A percentile compares a stretch with the other conserved stretches of the same genome.
Evolutionary conservation across 495 filamentous ascomycete species (phyloP).

Genomic region (Talaromyces stipitatus): DNA sequence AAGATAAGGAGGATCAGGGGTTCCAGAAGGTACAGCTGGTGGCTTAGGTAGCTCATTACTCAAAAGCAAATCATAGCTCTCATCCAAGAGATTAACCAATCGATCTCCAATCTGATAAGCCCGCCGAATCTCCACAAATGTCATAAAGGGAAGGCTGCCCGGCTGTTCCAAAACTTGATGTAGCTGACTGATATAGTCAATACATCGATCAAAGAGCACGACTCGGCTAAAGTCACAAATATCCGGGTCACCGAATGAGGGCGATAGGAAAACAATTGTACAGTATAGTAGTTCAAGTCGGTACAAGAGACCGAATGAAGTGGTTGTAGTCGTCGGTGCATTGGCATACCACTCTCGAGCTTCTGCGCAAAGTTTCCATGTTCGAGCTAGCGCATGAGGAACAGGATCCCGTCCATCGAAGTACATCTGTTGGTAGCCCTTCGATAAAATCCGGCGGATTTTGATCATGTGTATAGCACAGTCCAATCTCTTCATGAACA

Average conservation of each 20-base stretch:
- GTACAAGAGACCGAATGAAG: conserved; percentile 58
- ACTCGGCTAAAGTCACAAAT: conserved; percentile 60
- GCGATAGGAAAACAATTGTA: conserved; percentile 74
- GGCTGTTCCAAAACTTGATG: conserved; percentile 31
- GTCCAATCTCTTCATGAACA: conserved; percentile 42
- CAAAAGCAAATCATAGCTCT: conserved; percentile 28
- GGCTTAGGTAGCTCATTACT: conserved; percentile 22
- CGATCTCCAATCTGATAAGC: conserved; percentile 27
- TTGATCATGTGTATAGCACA: conserved; percentile 58
- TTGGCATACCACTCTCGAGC: conserved; percentile 60
- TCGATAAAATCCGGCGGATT: conserved; percentile 69
- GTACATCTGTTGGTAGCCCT: conserved; percentile 76
- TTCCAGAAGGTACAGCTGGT: conserved; percentile 26
- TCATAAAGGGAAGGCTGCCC: conserved; percentile 22
- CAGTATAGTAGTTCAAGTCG: conserved; percentile 78
- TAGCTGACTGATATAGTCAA: conserved; percentile 52
- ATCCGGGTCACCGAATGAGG: conserved; percentile 56
- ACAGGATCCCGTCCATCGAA: conserved; percentile 58
- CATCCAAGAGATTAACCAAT: conserved; percentile 23
- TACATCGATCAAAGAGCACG: conserved; percentile 74
- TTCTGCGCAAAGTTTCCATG: conserved; percentile 55
- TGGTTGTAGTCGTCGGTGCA: conserved; percentile 49
- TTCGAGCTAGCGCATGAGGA: conserved; percentile 49
- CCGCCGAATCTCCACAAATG: conserved; percentile 34
- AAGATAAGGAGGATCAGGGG: conserved; percentile 28